Evolutionary conservation across 306 rosid species (phyloP), one percentile per base, ranked within the genome.

Genomic region (Hylodesmum podocarpum): DNA sequence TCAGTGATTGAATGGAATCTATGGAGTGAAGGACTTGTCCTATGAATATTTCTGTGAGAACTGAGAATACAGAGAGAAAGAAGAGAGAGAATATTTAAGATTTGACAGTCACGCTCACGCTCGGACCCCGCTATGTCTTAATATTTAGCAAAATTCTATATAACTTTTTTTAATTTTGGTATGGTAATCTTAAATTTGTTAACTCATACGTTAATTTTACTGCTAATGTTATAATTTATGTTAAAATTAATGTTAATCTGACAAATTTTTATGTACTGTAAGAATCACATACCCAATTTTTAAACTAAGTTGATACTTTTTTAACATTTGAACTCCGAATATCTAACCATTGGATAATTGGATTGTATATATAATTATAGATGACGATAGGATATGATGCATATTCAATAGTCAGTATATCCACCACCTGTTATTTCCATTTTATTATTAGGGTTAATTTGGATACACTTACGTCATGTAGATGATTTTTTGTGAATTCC

Each of bases 21-120:
- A 83, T 76, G 79, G 84, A 85, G 83, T 81, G 71, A 80, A 71
- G 63, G 81, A 75, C 29, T 3, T 63, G 54, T 70, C 59, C 66
- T 86, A 77, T 80, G 85, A 89, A 80, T 85, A 71, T 83, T 54
- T 57, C 34, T 55, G 9, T 12, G 34, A 55, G 63, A 55, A 54
- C 2, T 57, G 37, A 22, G 29, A 71, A 47, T 51, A 75, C 75
- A 81, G 75, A 50, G 2, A 55, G 34, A 55, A 1, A 55, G 10
- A 55, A 81, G 77, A 51, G 75, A 53, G 72, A 63, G 84, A 68
- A 83, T 87, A 87, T 89, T 91, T 78, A 58, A 90, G 97, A 95
- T 92, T 95, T 91, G 95, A 91, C 93, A 90, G 93, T 29, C 39
- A 58, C 66, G 66, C 66, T 91, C 97, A 84, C 87, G 85, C 92